Conservation (phyloP, 2,329 filamentous ascomycete species). For the Mariannaea sp. region DNA sequence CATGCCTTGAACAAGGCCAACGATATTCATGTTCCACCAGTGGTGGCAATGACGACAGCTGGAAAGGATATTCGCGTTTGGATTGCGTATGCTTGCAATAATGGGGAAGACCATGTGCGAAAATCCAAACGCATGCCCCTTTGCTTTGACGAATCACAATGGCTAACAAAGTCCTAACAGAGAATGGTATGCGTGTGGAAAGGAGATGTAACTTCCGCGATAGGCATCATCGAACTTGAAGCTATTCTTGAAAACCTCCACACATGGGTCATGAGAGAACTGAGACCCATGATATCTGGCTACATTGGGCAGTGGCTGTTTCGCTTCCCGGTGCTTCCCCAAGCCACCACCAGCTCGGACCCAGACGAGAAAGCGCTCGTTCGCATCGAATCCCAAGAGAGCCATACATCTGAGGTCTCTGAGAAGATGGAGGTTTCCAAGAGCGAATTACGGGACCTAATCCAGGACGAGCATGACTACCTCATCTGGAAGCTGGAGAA, state of each 20-base stretch:
- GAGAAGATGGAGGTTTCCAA: background rate
- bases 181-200: slow-evolving; percentile 26
- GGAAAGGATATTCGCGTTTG: slow-evolving; percentile 20
- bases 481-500: slow-evolving; percentile 15
- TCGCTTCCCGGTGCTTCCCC: background rate
- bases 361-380: slow-evolving; percentile 3
- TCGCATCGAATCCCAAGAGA: background rate
- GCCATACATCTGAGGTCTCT: slow-evolving; percentile 3
- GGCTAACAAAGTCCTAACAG: slow-evolving; percentile 6
- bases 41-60: slow-evolving; percentile 20
- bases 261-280: slow-evolving; percentile 22
- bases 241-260: slow-evolving; percentile 27
- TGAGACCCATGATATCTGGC: slow-evolving; percentile 24
- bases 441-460: background rate
- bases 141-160: background rate
- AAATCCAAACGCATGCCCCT: background rate
- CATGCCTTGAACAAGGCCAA: slow-evolving; percentile 8
- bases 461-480: slow-evolving; percentile 14
- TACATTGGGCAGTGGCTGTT: slow-evolving; percentile 25
- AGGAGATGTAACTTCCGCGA: slow-evolving; percentile 20
- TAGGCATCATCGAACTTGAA: slow-evolving; percentile 19
- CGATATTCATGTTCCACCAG: slow-evolving; percentile 20
- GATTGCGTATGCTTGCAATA: slow-evolving; percentile 19
- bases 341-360: background rate
- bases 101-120: slow-evolving; percentile 12